Conservation (phyloP, 2,329 filamentous ascomycete genomes). For the Arthroderma uncinatum region DNA sequence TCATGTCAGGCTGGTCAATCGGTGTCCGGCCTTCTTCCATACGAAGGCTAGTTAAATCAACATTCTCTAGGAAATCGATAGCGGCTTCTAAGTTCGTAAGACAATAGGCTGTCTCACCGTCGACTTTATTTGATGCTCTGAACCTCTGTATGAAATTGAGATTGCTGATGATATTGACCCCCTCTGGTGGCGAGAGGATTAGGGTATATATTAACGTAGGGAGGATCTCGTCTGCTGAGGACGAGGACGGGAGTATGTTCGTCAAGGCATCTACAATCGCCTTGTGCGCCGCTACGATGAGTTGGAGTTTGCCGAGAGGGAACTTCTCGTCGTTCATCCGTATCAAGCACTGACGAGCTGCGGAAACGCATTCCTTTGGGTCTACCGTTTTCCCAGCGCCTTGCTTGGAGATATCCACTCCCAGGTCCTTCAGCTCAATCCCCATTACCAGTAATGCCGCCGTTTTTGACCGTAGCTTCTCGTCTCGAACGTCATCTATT, state of each 20-base stretch:
- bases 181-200: conserved; percentile 77
- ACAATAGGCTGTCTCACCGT: conserved; percentile 91
- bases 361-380: conserved; percentile 60
- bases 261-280: conserved; percentile 80
- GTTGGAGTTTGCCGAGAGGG: conserved; percentile 80
- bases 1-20: conserved; percentile 1
- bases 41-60: conserved; percentile 79
- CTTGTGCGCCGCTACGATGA: conserved; percentile 80
- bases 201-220: conserved; percentile 93
- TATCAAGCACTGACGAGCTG: conserved; percentile 59
- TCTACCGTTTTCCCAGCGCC: conserved; percentile 50
- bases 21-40: conserved; percentile 50
- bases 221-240: conserved; percentile 92
- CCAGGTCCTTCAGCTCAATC: conserved; percentile 75
- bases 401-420: conserved; percentile 58
- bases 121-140: conserved; percentile 70
- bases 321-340: conserved; percentile 80
- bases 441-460: conserved; percentile 83
- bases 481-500: conserved; percentile 87
- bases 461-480: conserved; percentile 87
- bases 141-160: conserved; percentile 91
- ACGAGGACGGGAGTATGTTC: conserved; percentile 55
- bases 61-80: conserved; percentile 87
- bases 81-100: conserved; percentile 91
- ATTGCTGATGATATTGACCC: conserved; percentile 84